Conservation (phyloP, 2,329 filamentous ascomycete genomes). For the Xenoacremonium recifei region DNA sequence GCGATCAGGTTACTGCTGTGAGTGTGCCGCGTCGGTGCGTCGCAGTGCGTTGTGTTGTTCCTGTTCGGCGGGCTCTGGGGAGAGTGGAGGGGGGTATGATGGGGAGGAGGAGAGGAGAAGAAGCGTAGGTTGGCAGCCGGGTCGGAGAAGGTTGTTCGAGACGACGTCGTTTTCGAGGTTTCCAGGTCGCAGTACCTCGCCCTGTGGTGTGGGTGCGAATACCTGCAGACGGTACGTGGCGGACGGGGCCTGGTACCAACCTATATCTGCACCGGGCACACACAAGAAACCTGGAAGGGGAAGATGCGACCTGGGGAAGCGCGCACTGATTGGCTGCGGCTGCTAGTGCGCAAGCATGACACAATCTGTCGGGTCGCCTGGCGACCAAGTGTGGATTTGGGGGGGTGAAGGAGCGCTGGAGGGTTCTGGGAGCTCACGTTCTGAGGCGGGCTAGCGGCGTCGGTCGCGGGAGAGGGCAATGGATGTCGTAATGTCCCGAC, state of each 20-base stretch:
- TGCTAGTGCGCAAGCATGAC: conserved; percentile 30
- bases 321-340: conserved; percentile 22
- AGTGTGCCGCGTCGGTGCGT: neutral
- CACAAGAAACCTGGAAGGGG: conserved; percentile 20
- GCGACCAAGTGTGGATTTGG: neutral
- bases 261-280: conserved; percentile 27
- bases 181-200: neutral
- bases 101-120: conserved; percentile 11
- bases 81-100: conserved; percentile 13
- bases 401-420: neutral
- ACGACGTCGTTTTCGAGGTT: conserved; percentile 13
- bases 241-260: conserved; percentile 12
- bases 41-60: conserved; percentile 7
- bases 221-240: neutral
- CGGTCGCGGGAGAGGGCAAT: neutral
- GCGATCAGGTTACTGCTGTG: neutral
- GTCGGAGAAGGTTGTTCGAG: too few species aligned
- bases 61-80: conserved; percentile 3
- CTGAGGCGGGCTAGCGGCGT: conserved; percentile 10
- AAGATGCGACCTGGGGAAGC: conserved; percentile 28
- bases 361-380: conserved; percentile 33
- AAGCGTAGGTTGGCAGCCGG: too few species aligned
- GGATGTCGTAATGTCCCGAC: conserved; percentile 2
- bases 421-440: conserved; percentile 9
- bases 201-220: neutral